Percentiles rank a stretch among this genome's conserved stretches.
Conservation (phyloP, 805 yeast genomes). For the Candida maesae region DNA sequence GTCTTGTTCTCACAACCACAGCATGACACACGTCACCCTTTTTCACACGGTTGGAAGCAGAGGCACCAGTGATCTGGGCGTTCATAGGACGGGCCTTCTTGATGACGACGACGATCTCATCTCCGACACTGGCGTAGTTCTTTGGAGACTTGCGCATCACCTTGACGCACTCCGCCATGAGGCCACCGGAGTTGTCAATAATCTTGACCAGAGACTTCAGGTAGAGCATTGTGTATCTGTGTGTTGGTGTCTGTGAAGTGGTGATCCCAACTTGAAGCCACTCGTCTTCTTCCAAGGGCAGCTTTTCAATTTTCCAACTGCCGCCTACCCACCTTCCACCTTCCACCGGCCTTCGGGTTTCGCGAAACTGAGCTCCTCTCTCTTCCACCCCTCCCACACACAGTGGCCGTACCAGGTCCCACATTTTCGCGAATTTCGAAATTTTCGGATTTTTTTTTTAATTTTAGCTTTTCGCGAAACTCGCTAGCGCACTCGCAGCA, state of each 20-base stretch:
- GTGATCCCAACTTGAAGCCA: no score
- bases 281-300: no score
- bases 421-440: no score
- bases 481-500: no score
- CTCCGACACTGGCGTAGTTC: slow-evolving; percentile 83
- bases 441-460: no score
- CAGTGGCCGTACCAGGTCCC: no score
- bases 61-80: slow-evolving; percentile 66
- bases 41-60: slow-evolving; percentile 76
- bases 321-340: no score
- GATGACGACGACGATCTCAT: slow-evolving; percentile 89
- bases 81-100: slow-evolving; percentile 82
- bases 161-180: slow-evolving; percentile 91
- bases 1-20: slow-evolving; percentile 89
- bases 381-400: no score
- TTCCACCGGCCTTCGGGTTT: no score
- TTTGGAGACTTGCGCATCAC: slow-evolving; percentile 86
- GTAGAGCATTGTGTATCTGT: slow-evolving; percentile 62
- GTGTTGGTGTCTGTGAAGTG: neutral
- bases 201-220: slow-evolving; percentile 85
- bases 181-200: slow-evolving; percentile 95
- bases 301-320: no score
- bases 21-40: slow-evolving; percentile 96
- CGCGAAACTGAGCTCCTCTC: no score
- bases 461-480: no score